A percentile compares a stretch with the other conserved stretches of the same genome.
These are phyloP conservation scores for Periconia sp. DNA, from an alignment of 2,329 filamentous ascomycete genomes.

Conservation along the genomic window DNA sequence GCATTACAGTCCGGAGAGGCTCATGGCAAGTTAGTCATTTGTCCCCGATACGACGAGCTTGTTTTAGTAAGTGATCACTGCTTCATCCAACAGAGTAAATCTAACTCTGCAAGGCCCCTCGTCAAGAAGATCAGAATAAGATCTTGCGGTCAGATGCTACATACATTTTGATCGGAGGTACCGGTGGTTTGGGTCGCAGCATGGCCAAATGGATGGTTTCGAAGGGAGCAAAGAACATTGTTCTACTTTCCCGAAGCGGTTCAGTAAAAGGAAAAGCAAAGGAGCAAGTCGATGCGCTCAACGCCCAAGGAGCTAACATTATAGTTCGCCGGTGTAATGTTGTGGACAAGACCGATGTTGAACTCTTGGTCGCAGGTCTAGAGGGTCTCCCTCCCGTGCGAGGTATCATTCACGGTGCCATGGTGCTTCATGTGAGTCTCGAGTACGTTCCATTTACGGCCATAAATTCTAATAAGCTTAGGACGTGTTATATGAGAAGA, in stretches of 20 bases:
- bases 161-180: constrained; percentile 35
- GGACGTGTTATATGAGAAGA: constrained; percentile 28
- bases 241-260: constrained; percentile 29
- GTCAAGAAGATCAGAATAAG: not conserved
- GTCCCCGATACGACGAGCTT: constrained; percentile 21
- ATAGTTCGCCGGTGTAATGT: constrained; percentile 24
- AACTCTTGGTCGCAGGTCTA: constrained; percentile 12
- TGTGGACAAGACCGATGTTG: constrained; percentile 16
- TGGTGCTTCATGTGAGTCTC: constrained; percentile 30
- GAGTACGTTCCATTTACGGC: not conserved
- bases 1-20: constrained; percentile 11
- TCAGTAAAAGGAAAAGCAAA: constrained; percentile 14
- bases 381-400: constrained; percentile 27
- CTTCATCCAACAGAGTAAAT: not conserved
- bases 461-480: constrained; percentile 3
- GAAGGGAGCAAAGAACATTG: constrained; percentile 30
- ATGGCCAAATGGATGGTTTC: constrained; percentile 32
- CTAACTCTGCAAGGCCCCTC: constrained; percentile 17
- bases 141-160: constrained; percentile 20
- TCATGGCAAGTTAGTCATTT: constrained; percentile 23
- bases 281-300: constrained; percentile 20
- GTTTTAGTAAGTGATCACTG: constrained; percentile 22
- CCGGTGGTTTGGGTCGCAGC: constrained; percentile 34
- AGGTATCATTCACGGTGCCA: constrained; percentile 34
- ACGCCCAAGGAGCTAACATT: constrained; percentile 18